phyloP scores from a whole-genome alignment of 75 land plant genomes.

The Sequoiadendron giganteum region DNA sequence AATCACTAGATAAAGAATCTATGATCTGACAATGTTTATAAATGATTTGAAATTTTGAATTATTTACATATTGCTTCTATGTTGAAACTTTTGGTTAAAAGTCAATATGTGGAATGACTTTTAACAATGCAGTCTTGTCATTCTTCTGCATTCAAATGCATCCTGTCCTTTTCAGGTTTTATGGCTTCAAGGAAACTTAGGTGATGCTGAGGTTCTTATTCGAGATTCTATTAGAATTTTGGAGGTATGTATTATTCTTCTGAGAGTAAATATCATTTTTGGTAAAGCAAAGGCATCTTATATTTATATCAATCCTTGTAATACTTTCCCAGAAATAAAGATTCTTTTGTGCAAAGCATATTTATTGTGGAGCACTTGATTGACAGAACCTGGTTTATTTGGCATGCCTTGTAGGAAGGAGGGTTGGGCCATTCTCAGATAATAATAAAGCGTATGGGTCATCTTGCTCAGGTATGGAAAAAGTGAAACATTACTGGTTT shows the following conservation, averaged over 20 bases:
- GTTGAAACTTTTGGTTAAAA: not conserved
- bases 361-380: not conserved
- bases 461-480: constrained; percentile 64
- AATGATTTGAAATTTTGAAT: not conserved
- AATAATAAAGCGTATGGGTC: constrained; percentile 57
- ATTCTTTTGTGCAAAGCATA: not conserved
- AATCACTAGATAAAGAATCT: no score
- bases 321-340: not conserved
- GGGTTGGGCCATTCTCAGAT: constrained; percentile 63
- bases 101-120: not conserved
- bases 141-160: not conserved
- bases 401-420: constrained; percentile 45
- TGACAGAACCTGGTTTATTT: not conserved
- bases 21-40: not conserved
- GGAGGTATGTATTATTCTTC: constrained; percentile 66
- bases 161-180: constrained; percentile 51
- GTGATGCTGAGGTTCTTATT: constrained; percentile 71
- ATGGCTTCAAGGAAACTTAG: constrained; percentile 66
- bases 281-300: not conserved
- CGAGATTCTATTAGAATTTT: constrained; percentile 81
- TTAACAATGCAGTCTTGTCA: not conserved
- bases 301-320: not conserved
- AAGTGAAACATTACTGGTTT: constrained; percentile 2
- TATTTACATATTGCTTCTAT: not conserved
- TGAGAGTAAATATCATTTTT: not conserved